Evolutionary conservation across 148 eudicot species (phyloP), one percentile per base, ranked within the genome.

Genomic region (Linanthus parryae): DNA sequence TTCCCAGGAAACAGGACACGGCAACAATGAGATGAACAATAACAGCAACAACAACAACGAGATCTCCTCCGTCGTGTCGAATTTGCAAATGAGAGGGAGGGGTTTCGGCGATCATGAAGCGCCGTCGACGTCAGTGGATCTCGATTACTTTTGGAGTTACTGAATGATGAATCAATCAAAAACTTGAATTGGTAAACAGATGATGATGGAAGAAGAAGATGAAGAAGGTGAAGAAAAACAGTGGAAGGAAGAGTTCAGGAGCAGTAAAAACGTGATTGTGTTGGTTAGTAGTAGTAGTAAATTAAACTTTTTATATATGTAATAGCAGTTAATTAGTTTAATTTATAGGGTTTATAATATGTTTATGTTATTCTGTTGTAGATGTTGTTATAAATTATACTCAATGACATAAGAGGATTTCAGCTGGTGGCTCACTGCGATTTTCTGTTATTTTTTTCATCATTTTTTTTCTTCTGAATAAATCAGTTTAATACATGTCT

Each of bases 111-210:
- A 66, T 73, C 85, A 37, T 10, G 76, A 48, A 10, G 71, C 63
- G 34, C 72, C 80, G 18, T 63, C 44, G 42, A 83, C 70, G 15
- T 80, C 68, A 7, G 56, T 66, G 2, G 87, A 80, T 48, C 52
- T 82, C 48, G 82, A 62, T 21, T 41, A 33, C 37, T 44, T 85
- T 2, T 85, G 85, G 88, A 74, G 62, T 60, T 80, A 71, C 56
- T 77, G 61, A 65, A 56, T 22, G 40, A 22, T 44, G 34, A 34
- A 47, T 31, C 13, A 10, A 23, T 42, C 9, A 46, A 16, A 9
- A 19, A 1, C 39, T 12, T 17, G 8, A 21, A 54, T 15, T 13
- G 37, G 39, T 17, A 22, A 45, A 12, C 23, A 16, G 11, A 39
- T 42, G 50, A 38, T 44, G 61, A 57, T 44, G 56, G 36, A 36